These are phyloP conservation scores for Tremella fuciformis DNA, from an alignment of 768 basidiomycete genomes.

Conservation along the genomic window DNA sequence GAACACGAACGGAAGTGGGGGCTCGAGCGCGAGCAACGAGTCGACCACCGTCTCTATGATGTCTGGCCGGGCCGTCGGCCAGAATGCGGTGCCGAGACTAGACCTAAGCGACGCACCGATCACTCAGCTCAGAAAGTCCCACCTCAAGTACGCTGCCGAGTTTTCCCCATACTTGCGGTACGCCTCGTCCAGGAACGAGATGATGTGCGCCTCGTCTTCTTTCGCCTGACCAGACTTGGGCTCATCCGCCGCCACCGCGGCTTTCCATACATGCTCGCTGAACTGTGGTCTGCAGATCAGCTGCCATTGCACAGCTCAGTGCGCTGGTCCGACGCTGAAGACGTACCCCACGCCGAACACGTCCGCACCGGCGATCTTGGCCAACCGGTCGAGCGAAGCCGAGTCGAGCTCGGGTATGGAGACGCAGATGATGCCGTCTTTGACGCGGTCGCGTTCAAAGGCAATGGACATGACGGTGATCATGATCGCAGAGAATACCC, in stretches of 20 bases:
- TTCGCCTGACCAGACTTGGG: not conserved
- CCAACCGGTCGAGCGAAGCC: not conserved
- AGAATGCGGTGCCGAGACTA: constrained; percentile 21
- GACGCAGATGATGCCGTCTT: constrained; percentile 5
- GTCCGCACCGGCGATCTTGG: not conserved
- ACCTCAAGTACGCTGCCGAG: constrained; percentile 20
- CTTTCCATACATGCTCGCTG: constrained; percentile 2
- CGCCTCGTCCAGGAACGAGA: constrained; percentile 16
- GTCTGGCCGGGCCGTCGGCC: constrained; percentile 16
- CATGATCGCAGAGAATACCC: too few relatives aligned
- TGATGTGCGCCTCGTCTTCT: constrained; percentile 6
- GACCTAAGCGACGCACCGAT: not conserved
- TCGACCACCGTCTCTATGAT: constrained; percentile 14
- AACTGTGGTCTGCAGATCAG: constrained; percentile 11
- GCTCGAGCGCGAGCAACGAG: constrained; percentile 17
- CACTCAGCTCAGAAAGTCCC: not conserved
- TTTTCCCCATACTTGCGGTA: constrained; percentile 9
- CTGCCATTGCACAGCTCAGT: too few relatives aligned
- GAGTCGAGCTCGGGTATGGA: constrained; percentile 6
- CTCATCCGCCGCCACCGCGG: not conserved
- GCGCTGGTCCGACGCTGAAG: too few relatives aligned
- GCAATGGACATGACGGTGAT: too few relatives aligned
- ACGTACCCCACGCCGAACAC: constrained; percentile 15
- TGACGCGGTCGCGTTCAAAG: too few relatives aligned
- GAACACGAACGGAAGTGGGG: constrained; percentile 20